Percentiles rank a stretch among this genome's conserved stretches.
Evolutionary conservation across 2,329 filamentous ascomycete genomes (phyloP).

Genomic region (Fusarium marasasianum): DNA sequence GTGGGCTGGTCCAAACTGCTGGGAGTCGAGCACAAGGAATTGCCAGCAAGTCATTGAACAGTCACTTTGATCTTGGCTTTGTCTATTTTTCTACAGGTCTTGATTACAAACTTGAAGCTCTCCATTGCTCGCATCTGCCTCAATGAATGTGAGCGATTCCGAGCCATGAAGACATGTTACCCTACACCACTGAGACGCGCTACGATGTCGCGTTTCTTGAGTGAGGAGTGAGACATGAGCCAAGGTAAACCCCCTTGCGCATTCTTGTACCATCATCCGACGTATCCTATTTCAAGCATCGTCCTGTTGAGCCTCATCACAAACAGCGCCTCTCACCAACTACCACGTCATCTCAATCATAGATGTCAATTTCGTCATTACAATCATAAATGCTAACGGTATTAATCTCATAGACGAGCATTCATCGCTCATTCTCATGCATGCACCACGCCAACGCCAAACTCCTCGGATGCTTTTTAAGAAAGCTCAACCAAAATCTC

Average conservation of each 20-base stretch:
- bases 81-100: fast-evolving
- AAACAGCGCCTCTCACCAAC: no score
- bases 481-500: not conserved
- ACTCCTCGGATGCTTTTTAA: not conserved
- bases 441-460: not conserved
- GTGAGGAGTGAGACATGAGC: not conserved
- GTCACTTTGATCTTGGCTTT: fast-evolving
- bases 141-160: fast-evolving
- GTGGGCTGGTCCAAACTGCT: not conserved
- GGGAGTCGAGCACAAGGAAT: not conserved
- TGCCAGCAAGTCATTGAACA: not conserved
- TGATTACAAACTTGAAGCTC: fast-evolving
- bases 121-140: fast-evolving
- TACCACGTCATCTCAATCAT: not conserved
- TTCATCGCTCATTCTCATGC: not conserved
- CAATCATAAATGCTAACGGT: not conserved
- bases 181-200: not conserved
- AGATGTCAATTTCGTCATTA: not conserved
- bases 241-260: no score
- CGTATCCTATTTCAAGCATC: not conserved
- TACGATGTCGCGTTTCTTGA: not conserved
- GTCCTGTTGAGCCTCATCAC: not conserved
- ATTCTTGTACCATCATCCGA: not conserved
- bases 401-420: not conserved
- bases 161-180: fast-evolving